Evolutionary conservation across 2,329 filamentous ascomycete genomes (phyloP).

Genomic region (Phaeosphaeria sp.): DNA sequence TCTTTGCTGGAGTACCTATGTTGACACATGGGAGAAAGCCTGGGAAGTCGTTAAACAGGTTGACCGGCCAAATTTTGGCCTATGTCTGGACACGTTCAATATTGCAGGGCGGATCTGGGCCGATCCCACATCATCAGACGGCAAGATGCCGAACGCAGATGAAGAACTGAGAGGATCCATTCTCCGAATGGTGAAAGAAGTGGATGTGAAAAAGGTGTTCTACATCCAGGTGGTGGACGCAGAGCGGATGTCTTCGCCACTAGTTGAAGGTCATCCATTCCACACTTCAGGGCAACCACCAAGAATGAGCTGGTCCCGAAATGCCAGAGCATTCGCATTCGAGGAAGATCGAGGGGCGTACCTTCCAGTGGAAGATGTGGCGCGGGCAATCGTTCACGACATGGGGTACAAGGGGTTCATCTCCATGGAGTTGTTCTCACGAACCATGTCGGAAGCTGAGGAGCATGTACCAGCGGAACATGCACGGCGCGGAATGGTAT

Average conservation of each 20-base stretch:
- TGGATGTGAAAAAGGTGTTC: conserved; percentile 7
- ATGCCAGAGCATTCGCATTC: neutral
- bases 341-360: neutral
- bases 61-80: conserved; percentile 6
- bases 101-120: conserved; percentile 1
- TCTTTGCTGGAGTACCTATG: conserved; percentile 9
- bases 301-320: neutral
- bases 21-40: conserved; percentile 11
- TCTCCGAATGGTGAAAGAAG: neutral
- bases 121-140: conserved; percentile 2
- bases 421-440: conserved; percentile 12
- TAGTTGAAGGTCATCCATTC: neutral
- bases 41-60: conserved; percentile 4
- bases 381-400: conserved; percentile 5
- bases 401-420: conserved; percentile 8
- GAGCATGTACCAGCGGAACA: conserved; percentile 6
- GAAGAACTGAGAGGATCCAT: conserved; percentile 7
- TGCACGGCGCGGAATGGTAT: conserved; percentile 5
- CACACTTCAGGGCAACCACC: neutral
- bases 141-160: conserved; percentile 9
- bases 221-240: conserved; percentile 6
- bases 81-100: conserved; percentile 9
- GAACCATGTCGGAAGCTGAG: conserved; percentile 8
- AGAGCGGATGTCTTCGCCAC: neutral
- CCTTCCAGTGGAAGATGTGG: neutral